These are phyloP conservation scores for Penicillium pancosmium DNA, from an alignment of 495 filamentous ascomycete genomes.

Conservation along the genomic window DNA sequence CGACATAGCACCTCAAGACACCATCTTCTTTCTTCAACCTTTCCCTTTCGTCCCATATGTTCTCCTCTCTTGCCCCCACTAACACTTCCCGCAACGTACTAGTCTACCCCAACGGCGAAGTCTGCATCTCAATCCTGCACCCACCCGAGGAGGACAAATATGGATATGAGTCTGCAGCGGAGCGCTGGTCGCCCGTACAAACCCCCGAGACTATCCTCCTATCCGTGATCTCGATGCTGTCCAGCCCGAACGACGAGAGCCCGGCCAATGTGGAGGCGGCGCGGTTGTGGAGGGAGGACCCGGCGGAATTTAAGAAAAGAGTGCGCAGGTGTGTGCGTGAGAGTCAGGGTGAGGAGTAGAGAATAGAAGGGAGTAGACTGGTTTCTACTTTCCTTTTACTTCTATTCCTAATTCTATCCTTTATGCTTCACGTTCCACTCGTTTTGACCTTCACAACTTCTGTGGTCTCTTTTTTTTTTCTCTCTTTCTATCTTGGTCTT, in stretches of 20 bases:
- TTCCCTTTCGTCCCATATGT: no score
- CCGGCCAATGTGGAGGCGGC: conserved; percentile 95
- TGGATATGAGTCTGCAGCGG: conserved; percentile 88
- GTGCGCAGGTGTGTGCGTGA: conserved; percentile 79
- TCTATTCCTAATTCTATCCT: conserved; percentile 2
- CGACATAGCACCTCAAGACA: no score
- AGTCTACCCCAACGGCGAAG: conserved; percentile 85
- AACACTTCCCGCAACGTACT: neutral
- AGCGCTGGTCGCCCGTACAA: conserved; percentile 97
- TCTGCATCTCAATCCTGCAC: conserved; percentile 97
- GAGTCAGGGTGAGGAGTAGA: conserved; percentile 72
- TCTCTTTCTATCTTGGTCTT: conserved; percentile 2
- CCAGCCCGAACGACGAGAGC: conserved; percentile 91
- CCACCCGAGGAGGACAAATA: conserved; percentile 95
- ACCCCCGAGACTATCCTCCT: conserved; percentile 93
- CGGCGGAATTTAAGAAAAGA: conserved; percentile 75
- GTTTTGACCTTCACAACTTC: no score
- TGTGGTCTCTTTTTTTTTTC: neutral
- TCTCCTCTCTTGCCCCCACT: no score
- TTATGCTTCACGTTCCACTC: neutral
- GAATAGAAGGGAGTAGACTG: conserved; percentile 25
- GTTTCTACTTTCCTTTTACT: neutral
- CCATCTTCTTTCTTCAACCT: no score
- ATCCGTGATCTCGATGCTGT: conserved; percentile 90
- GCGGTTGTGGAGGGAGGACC: conserved; percentile 80